Evolutionary conservation across 2,329 filamentous ascomycete species (phyloP).

Genomic region (Thelonectria discophora): DNA sequence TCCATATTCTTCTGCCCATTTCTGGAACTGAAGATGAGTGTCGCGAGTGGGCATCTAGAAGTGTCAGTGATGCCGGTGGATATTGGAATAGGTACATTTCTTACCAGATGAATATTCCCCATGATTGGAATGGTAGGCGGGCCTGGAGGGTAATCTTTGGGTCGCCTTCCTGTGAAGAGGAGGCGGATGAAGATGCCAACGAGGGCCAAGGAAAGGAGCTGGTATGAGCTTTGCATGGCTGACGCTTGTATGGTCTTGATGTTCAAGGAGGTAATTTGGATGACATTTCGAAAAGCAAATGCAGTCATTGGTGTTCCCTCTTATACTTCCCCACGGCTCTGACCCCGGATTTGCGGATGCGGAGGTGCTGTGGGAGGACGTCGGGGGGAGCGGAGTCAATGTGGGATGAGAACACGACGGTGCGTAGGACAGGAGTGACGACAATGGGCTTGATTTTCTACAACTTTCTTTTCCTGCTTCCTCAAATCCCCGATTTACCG

Average conservation of each 20-base stretch:
- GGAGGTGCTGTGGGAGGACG: not conserved
- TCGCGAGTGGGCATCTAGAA: slow-evolving; percentile 5
- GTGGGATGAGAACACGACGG: not conserved
- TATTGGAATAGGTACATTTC: not conserved
- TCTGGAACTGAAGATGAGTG: slow-evolving; percentile 10
- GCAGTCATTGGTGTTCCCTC: not conserved
- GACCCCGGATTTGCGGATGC: not conserved
- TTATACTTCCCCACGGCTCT: not conserved
- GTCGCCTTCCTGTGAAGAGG: slow-evolving; percentile 2
- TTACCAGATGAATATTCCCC: slow-evolving; percentile 56
- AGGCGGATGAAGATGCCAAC: not conserved
- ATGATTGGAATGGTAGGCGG: slow-evolving; percentile 61
- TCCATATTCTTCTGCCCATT: slow-evolving; percentile 11
- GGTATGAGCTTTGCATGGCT: not conserved
- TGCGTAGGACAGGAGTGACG: too few species aligned
- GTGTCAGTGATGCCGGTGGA: not conserved
- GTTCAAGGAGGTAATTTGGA: not conserved
- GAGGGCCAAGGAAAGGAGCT: not conserved
- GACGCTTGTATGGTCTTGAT: not conserved
- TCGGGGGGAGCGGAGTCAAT: not conserved
- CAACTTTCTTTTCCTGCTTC: not conserved
- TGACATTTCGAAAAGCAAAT: not conserved
- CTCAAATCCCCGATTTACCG: not conserved
- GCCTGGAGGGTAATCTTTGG: slow-evolving; percentile 47
- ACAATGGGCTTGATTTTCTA: not conserved